Evolutionary conservation across 2,329 filamentous ascomycete species (phyloP), one percentile per base, ranked within the genome.

Genomic region (Pseudogymnoascus destructans): DNA sequence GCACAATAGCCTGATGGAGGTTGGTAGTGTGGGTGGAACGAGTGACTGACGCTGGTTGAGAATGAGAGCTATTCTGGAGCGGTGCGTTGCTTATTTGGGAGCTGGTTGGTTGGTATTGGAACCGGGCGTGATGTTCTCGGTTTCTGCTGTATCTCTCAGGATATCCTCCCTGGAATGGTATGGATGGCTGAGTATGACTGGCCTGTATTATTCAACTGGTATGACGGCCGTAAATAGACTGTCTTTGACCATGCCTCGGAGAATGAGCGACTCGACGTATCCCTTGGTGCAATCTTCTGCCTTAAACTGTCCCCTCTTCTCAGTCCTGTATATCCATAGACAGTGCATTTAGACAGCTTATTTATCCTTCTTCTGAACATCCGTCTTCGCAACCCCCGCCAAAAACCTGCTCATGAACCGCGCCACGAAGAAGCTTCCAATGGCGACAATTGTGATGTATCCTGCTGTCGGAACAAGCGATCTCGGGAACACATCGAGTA

Each of bases 401-500:
- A 70, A 21, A 64, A 64, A 66, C 17, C 52, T 59, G 25, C 59
- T 65, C 17, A 69, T 62, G 30, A 63, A 63, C 56, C 63, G 64
- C 4, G 68, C 62, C 10, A 69, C 32, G 57, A 61, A 63, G 64
- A 66, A 69, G 46, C 66, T 65, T n/a, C 64, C 63, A 58, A 69
- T 62, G 11, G 82, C 81, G 58, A 95, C 77, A 2, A 79, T 63
- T 3, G 77, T 65, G 58, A 95, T 77, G 70, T 90, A 95, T 33
- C 73, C 73, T 10, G 80, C 81, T 1, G 86, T 92, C 17, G 87
- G 84, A 19, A 86, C 66, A 13, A 97, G 74, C 3, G 90, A 95
- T 57, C 76, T 77, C 10, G 93, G 93, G 57, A 97, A 77, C 13
- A 90, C 68, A 73, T 95, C 93, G 66, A 85, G 73, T 38, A 95